phyloP scores from a whole-genome alignment of 2,329 filamentous ascomycete species.

The Diaporthe caulivora region DNA sequence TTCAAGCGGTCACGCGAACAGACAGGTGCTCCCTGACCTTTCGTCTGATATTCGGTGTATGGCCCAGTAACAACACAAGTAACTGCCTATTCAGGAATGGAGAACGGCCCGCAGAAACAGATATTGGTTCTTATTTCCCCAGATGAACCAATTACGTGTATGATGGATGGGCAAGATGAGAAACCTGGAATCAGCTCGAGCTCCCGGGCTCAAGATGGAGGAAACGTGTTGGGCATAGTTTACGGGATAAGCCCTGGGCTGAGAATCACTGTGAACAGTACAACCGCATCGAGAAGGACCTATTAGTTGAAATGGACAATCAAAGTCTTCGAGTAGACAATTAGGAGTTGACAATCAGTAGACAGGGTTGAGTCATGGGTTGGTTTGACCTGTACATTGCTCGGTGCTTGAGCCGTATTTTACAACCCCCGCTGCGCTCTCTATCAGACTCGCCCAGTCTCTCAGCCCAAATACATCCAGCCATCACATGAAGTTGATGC shows the following conservation, averaged over 20 bases:
- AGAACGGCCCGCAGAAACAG: too few species aligned
- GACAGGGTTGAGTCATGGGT: background rate
- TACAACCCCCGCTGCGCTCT: background rate
- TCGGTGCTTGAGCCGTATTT: background rate
- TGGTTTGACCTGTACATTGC: background rate
- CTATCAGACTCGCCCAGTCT: background rate
- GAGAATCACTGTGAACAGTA: background rate
- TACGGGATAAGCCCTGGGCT: background rate
- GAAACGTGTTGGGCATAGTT: too few species aligned
- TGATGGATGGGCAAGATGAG: background rate
- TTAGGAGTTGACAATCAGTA: background rate
- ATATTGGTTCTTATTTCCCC: too few species aligned
- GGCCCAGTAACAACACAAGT: background rate
- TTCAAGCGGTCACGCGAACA: background rate
- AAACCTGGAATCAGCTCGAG: background rate
- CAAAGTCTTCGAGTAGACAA: background rate
- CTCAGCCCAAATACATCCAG: too few species aligned
- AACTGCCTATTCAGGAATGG: background rate
- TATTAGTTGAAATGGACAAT: background rate
- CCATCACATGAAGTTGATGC: slow-evolving; percentile 89
- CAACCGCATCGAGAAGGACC: background rate
- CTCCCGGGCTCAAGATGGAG: background rate
- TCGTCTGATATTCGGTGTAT: background rate
- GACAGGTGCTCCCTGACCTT: background rate
- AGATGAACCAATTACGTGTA: too few species aligned